Evolutionary conservation across 73 alveolate genomes (phyloP), one percentile per base, ranked within the genome.

Genomic region (Paraurostyla sp.): DNA sequence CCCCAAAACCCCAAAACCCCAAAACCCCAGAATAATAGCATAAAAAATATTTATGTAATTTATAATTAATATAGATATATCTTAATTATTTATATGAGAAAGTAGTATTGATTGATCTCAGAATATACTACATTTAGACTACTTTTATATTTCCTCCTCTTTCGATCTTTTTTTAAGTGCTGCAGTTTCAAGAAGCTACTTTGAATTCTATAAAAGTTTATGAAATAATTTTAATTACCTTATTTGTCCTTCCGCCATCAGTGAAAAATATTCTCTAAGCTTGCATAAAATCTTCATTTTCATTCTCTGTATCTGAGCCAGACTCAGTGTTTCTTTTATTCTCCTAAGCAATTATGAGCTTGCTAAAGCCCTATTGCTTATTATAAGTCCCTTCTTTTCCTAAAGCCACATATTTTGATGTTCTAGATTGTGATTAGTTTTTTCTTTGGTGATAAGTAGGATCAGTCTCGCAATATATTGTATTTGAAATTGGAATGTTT

Each of bases 241-340:
- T 69, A 18, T 41, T 69, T 6, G 84, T 69, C 18, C 62, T 33
- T 6, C 84, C 84, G 7, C 84, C 84, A 4, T 69, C 84, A 36
- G 84, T 69, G 41, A 69, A 69, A 43, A 69, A 69, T 2, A 69
- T 69, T 42, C 40, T 69, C n/a, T 69, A 42, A 4, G 63, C 78
- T 50, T 29, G 3, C 23, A 60, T 60, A 60, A 60, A 60, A 20
- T 60, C 78, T 16, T 60, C 13, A 29, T 60, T 50, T 60, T 60
- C 78, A 60, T 60, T 60, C 25, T 60, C 78, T 29, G 78, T 60
- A 33, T 60, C 78, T 60, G 78, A 60, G 7, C 78, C 78, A 30
- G 78, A 60, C 13, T 30, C 32, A 29, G 50, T 45, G 25, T 60
- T 50, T 4, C 22, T 30, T 13, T 60, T 9, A 60, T 30, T 60